phyloP scores from a whole-genome alignment of 805 yeast species.

The Schwanniomyces yamadae region DNA sequence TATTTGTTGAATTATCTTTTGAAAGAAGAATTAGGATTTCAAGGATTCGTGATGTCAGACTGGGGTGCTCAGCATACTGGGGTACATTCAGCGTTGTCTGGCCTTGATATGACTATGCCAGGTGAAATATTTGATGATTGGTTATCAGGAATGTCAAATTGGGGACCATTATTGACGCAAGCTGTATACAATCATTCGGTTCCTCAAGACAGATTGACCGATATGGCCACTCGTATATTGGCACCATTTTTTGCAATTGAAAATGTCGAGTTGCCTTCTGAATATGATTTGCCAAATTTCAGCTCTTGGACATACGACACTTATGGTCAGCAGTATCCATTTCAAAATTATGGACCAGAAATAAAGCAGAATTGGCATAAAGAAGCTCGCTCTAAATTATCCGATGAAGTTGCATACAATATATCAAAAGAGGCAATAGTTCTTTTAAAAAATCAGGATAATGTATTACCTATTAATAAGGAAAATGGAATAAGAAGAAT shows the following conservation, averaged over 20 bases:
- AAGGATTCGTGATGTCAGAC: conserved; percentile 65
- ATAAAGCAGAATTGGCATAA: conserved; percentile 53
- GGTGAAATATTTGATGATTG: conserved; percentile 54
- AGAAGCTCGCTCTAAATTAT: conserved; percentile 49
- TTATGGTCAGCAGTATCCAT: conserved; percentile 53
- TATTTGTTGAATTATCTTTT: conserved; percentile 52
- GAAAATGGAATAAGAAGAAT: conserved; percentile 42
- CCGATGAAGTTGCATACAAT: conserved; percentile 48
- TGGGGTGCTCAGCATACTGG: conserved; percentile 68
- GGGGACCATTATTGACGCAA: conserved; percentile 58
- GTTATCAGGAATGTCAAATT: conserved; percentile 48
- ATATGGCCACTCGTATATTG: conserved; percentile 60
- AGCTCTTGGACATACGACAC: conserved; percentile 60
- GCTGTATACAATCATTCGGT: conserved; percentile 57
- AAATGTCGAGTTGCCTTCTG: conserved; percentile 34
- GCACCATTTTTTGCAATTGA: conserved; percentile 55
- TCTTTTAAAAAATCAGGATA: conserved; percentile 52
- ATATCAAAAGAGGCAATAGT: conserved; percentile 60
- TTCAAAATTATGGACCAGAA: conserved; percentile 54
- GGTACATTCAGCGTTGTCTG: conserved; percentile 54
- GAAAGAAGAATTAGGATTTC: conserved; percentile 63
- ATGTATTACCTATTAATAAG: conserved; percentile 49
- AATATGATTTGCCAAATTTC: conserved; percentile 49
- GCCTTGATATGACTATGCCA: conserved; percentile 68
- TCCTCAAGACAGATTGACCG: conserved; percentile 52